phyloP scores from a whole-genome alignment of 2,329 filamentous ascomycete species.

The Ophiostoma sp. region DNA sequence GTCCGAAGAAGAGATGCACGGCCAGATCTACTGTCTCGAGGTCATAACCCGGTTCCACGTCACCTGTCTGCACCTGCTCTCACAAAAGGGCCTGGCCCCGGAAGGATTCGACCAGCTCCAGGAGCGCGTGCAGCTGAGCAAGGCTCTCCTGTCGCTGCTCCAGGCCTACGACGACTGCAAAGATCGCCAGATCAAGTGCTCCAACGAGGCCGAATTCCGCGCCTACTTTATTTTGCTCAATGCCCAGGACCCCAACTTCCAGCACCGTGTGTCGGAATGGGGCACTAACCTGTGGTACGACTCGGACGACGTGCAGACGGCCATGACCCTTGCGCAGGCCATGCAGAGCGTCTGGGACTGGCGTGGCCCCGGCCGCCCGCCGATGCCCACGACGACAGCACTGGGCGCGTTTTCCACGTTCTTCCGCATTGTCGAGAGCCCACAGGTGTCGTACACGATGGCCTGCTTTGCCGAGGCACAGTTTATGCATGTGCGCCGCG shows the following conservation, averaged over 20 bases:
- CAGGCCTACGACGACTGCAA: constrained; percentile 63
- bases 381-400: constrained; percentile 44
- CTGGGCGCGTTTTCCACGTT: constrained; percentile 49
- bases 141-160: constrained; percentile 59
- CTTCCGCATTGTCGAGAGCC: constrained; percentile 55
- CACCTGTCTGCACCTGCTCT: constrained; percentile 58
- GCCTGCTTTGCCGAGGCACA: constrained; percentile 65
- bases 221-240: constrained; percentile 62
- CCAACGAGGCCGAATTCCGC: constrained; percentile 61
- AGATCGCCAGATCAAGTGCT: constrained; percentile 51
- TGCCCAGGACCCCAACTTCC: constrained; percentile 53
- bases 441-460: constrained; percentile 61
- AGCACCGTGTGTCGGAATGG: constrained; percentile 53
- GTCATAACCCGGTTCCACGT: constrained; percentile 64
- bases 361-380: constrained; percentile 53
- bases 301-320: constrained; percentile 56
- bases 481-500: constrained; percentile 56
- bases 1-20: constrained; percentile 50
- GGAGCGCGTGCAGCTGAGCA: constrained; percentile 62
- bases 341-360: constrained; percentile 54
- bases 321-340: constrained; percentile 55
- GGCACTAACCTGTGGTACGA: constrained; percentile 50
- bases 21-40: constrained; percentile 60
- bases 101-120: constrained; percentile 62
- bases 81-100: constrained; percentile 49